phyloP scores from a whole-genome alignment of 2,329 filamentous ascomycete species.

The Samsoniella hepiali region DNA sequence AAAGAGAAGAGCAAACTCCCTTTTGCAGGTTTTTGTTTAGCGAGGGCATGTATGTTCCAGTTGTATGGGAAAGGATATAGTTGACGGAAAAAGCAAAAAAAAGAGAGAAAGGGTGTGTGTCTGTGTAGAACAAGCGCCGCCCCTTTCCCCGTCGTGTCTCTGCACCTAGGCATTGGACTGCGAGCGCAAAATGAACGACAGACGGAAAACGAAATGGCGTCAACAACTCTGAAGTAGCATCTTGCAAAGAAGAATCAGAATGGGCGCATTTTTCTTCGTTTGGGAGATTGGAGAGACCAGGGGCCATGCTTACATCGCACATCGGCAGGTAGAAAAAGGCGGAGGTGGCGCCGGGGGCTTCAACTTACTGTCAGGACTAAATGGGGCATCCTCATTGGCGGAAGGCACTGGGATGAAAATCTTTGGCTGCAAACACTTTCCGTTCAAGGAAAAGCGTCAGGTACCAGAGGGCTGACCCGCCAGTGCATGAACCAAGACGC shows the following conservation, averaged over 20 bases:
- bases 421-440: neutral
- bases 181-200: neutral
- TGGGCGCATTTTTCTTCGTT: neutral
- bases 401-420: neutral
- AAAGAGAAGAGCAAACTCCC: neutral
- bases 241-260: too few species aligned
- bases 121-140: neutral
- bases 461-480: constrained; percentile 15
- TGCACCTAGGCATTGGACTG: neutral
- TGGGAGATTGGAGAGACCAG: neutral
- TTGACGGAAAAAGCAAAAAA: neutral
- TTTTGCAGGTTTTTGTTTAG: too few species aligned
- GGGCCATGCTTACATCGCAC: neutral
- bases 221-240: neutral
- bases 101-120: neutral
- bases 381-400: too few species aligned
- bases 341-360: neutral
- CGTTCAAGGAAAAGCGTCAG: constrained; percentile 22
- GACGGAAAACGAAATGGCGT: neutral
- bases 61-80: neutral
- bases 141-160: neutral
- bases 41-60: neutral
- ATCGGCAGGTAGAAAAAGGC: neutral
- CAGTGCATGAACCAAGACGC: neutral
- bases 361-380: too few species aligned